Percentiles rank a stretch among this genome's conserved stretches.
These are phyloP conservation scores for Rhizopus stolonifer DNA, from an alignment of 371 early-diverging fungal species.

Conservation along the genomic window DNA sequence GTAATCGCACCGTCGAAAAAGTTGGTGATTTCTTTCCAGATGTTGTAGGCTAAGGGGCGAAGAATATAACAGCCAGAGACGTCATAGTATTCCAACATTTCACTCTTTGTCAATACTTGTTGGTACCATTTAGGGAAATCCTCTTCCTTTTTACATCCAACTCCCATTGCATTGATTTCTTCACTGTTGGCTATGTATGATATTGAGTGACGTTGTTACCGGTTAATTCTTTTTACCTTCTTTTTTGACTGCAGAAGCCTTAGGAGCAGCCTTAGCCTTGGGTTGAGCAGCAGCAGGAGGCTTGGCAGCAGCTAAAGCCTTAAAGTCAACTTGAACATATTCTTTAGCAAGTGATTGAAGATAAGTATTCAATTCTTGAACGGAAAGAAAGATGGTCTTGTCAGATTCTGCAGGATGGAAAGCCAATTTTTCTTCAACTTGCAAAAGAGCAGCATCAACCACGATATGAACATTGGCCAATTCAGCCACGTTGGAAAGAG, in stretches of 20 bases:
- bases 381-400: constrained; percentile 58
- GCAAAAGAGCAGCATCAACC: constrained; percentile 48
- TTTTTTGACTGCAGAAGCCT: constrained; percentile 34
- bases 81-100: constrained; percentile 99
- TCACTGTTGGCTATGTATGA: constrained; percentile 30
- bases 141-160: constrained; percentile 90
- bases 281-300: constrained; percentile 27
- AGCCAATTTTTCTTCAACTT: constrained; percentile 41
- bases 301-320: constrained; percentile 42
- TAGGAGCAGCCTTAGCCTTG: constrained; percentile 25
- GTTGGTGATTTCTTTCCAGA: constrained; percentile 96
- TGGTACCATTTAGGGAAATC: constrained; percentile 96
- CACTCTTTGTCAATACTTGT: constrained; percentile 92
- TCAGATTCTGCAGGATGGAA: constrained; percentile 63
- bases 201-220: too few relatives aligned
- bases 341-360: constrained; percentile 41
- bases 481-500: constrained; percentile 52
- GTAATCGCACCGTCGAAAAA: constrained; percentile 94
- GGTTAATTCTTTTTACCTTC: constrained; percentile 32
- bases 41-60: constrained; percentile 95
- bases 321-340: constrained; percentile 44
- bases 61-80: constrained; percentile 99
- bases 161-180: constrained; percentile 79
- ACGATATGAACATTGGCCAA: constrained; percentile 57
- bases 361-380: constrained; percentile 48